phyloP scores from a whole-genome alignment of 805 yeast species.

The Candida sakaeoensis region DNA sequence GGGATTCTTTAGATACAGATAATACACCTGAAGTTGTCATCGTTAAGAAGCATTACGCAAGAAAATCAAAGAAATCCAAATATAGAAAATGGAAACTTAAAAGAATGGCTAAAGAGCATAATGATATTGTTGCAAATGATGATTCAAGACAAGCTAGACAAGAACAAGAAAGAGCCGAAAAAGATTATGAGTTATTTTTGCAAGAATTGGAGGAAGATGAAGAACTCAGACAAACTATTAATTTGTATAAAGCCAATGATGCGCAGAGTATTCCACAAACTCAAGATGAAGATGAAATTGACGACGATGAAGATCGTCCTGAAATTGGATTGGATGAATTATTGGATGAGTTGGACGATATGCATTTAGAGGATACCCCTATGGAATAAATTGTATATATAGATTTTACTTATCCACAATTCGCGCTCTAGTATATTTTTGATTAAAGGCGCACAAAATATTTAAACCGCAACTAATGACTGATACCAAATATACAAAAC shows the following conservation, averaged over 20 bases:
- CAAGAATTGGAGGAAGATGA: slow-evolving; percentile 97
- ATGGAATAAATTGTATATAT: slow-evolving; percentile 13
- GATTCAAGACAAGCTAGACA: slow-evolving; percentile 72
- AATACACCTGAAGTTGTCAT: slow-evolving; percentile 80
- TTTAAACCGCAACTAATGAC: neutral
- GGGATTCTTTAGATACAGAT: slow-evolving; percentile 62
- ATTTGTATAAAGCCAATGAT: slow-evolving; percentile 69
- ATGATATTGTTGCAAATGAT: slow-evolving; percentile 76
- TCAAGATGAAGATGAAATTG: slow-evolving; percentile 32
- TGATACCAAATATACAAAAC: neutral
- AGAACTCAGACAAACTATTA: slow-evolving; percentile 87
- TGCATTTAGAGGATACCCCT: slow-evolving; percentile 67
- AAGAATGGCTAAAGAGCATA: slow-evolving; percentile 97
- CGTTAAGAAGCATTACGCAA: slow-evolving; percentile 83
- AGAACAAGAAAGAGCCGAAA: slow-evolving; percentile 88
- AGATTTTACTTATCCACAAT: neutral
- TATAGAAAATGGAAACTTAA: slow-evolving; percentile 86
- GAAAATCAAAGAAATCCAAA: slow-evolving; percentile 72
- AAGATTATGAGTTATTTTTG: slow-evolving; percentile 91
- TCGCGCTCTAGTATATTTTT: neutral
- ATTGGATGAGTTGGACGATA: slow-evolving; percentile 89
- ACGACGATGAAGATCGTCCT: slow-evolving; percentile 77
- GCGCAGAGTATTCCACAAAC: slow-evolving; percentile 15
- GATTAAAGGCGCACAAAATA: neutral
- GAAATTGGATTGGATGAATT: slow-evolving; percentile 86